Base-by-base conservation (phyloP, 73 alveolate genomes). In the Effrenium voratum region DNA sequence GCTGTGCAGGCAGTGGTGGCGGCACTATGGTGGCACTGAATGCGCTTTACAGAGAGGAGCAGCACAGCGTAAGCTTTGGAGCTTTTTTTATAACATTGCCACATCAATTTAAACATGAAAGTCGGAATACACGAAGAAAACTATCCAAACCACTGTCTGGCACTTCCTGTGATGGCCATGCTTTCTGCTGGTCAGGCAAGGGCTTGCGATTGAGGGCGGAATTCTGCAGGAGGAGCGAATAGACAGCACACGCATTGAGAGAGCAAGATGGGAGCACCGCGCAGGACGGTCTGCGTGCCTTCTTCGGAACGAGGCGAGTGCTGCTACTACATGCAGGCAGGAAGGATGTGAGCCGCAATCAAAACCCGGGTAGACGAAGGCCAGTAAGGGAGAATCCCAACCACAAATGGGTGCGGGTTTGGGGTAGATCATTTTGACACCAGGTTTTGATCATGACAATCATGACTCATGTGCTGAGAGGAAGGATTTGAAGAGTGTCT, bases 291-390 rank as follows among this genome's bases (percentile, higher is more conserved):
- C 22, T 59, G 34, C 73, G 22, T 10, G 36, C 73, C 30, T 59
- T 59, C 73, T 59, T 59, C 73, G 22, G 34, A 28, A 59, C 22
- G 73, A 28, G 30, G 73, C 73, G 73, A 59, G 73, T 59, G 22
- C 73, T 59, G 73, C 73, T 59, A n/a, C 73, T 59, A 28, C 73
- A 59, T n/a, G 73, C 73, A 59, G 73, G 73, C 30, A 59, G 73
- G 30, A n/a, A 59, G 34, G 68, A 19, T 19, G 26, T 28, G 68
- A 19, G 15, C n/a, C n/a, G n/a, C n/a, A n/a, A n/a, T n/a, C n/a
- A n/a, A n/a, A n/a, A n/a, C n/a, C n/a, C n/a, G n/a, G n/a, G n/a
- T n/a, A n/a, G n/a, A n/a, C n/a, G n/a, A n/a, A n/a, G n/a, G n/a
- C n/a, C n/a, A n/a, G n/a, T n/a, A n/a, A n/a, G n/a, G n/a, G n/a